These are phyloP conservation scores for Nothophaeocryptopus gaeumannii DNA, from an alignment of 2,329 filamentous ascomycete species.

Conservation along the genomic window DNA sequence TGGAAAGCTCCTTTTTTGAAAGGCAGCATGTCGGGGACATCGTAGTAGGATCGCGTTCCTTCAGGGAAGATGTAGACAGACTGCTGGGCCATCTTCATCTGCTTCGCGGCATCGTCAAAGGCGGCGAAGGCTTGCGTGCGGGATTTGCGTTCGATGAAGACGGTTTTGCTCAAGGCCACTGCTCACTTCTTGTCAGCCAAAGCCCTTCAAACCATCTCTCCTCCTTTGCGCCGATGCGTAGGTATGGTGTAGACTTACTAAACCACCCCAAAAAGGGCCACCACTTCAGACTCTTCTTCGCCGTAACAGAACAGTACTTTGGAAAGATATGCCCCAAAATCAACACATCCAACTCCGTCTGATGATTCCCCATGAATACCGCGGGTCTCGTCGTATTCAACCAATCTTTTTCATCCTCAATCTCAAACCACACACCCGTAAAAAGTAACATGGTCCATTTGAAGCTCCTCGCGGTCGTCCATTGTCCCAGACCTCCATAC, in stretches of 20 bases:
- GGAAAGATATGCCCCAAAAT: conserved; percentile 89
- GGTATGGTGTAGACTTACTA: conserved; percentile 47
- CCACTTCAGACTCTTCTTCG: conserved; percentile 78
- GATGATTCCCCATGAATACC: conserved; percentile 92
- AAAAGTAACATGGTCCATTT: conserved; percentile 71
- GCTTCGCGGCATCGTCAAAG: conserved; percentile 76
- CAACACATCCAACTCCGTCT: conserved; percentile 86
- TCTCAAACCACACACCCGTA: conserved; percentile 73
- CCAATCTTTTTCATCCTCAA: conserved; percentile 52
- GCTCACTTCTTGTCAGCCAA: conserved; percentile 40
- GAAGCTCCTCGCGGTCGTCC: conserved; percentile 76
- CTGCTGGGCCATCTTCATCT: conserved; percentile 66
- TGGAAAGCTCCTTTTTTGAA: conserved; percentile 99
- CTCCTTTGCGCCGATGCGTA: not conserved
- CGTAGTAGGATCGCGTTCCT: conserved; percentile 85
- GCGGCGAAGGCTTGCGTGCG: conserved; percentile 76
- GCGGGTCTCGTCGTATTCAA: conserved; percentile 64
- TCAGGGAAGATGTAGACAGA: conserved; percentile 87
- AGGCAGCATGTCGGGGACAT: conserved; percentile 76
- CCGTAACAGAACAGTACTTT: conserved; percentile 85
- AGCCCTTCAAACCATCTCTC: not conserved
- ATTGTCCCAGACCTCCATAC: conserved; percentile 76
- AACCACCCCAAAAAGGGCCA: conserved; percentile 92
- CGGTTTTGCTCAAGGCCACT: conserved; percentile 72
- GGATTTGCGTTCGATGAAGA: conserved; percentile 94